phyloP scores from a whole-genome alignment of 148 eudicot species.

The Chenopodium album region DNA sequence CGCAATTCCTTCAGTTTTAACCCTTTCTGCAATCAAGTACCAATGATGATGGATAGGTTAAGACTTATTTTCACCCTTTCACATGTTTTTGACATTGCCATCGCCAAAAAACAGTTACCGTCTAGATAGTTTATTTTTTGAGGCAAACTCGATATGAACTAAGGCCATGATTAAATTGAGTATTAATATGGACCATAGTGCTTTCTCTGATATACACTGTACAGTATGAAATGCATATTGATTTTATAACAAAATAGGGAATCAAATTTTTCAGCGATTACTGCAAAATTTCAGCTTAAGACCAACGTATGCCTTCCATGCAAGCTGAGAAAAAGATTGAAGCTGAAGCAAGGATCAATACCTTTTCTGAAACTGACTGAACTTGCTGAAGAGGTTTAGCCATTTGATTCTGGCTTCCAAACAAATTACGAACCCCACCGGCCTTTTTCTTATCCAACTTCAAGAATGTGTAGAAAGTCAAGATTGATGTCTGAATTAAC shows the following conservation, averaged over 20 bases:
- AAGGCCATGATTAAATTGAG: not conserved
- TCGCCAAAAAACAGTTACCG: not conserved
- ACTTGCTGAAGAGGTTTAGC: conserved; percentile 77
- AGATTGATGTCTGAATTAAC: conserved; percentile 66
- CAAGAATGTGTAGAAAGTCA: conserved; percentile 67
- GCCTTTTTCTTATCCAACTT: conserved; percentile 84
- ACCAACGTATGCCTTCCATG: not conserved
- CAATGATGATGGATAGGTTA: not conserved
- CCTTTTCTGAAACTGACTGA: conserved; percentile 80
- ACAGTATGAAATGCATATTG: not conserved
- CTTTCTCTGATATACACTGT: not conserved
- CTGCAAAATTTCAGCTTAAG: not conserved
- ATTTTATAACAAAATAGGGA: not conserved
- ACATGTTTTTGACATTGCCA: not conserved
- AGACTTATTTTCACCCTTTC: not conserved
- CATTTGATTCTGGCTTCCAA: conserved; percentile 73
- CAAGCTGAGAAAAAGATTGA: not conserved
- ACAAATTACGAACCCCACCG: conserved; percentile 52
- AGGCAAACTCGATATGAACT: not conserved
- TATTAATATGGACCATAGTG: not conserved
- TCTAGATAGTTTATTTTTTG: not conserved
- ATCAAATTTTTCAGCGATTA: not conserved
- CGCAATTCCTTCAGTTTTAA: conserved; percentile 76
- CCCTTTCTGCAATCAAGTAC: conserved; percentile 49
- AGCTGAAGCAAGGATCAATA: conserved; percentile 21